Base-by-base conservation (phyloP, 2,329 filamentous ascomycete genomes). In the Fusarium piperis region DNA sequence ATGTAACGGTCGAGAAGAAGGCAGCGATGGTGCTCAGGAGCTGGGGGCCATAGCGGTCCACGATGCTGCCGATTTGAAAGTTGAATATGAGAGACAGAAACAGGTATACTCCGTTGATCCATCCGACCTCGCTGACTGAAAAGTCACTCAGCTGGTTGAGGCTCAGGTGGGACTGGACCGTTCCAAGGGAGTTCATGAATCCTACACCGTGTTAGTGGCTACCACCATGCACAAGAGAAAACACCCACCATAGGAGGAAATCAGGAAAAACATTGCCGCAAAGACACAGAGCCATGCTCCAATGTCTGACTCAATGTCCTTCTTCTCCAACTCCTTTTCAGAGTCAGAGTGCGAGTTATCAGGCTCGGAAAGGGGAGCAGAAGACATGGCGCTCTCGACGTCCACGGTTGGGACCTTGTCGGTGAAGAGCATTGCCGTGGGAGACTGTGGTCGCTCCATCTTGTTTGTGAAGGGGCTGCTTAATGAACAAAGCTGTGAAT, bases 181-280 rank as follows among this genome's bases (percentile, higher is more conserved):
- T 81, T 8, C 85, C 85, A 3, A 86, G 81, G 59, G 74, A 82
- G 35, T 82, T 79, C 78, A 85, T 84, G 51, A 86, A 84, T 2
- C 85, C 85, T 80, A 11, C 2, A 32, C 35, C 5, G 26, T 32
- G 2, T 20, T n/a, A 59, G 28, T 41, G 15, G 0, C 6, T 3
- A 6, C 1, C 26, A 38, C 26, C 35, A 9, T n/a, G 1, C n/a
- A 26, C 3, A 11, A 16, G 13, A 5, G 15, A 3, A n/a, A 26
- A 28, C 16, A 30, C 35, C 8, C 48, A 67, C 71, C 71, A 10
- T 69, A 74, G 1, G 68, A 73, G 6, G 71, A 70, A 4, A 71
- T 62, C 1, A 73, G 46, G 52, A 74, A 74, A n/a, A 73, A 18
- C 7, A 74, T 20, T 15, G 71, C 63, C 10, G 57, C 70, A 33